Conservation (phyloP, 371 early-diverging fungal genomes). For the Mortierella sp. region DNA sequence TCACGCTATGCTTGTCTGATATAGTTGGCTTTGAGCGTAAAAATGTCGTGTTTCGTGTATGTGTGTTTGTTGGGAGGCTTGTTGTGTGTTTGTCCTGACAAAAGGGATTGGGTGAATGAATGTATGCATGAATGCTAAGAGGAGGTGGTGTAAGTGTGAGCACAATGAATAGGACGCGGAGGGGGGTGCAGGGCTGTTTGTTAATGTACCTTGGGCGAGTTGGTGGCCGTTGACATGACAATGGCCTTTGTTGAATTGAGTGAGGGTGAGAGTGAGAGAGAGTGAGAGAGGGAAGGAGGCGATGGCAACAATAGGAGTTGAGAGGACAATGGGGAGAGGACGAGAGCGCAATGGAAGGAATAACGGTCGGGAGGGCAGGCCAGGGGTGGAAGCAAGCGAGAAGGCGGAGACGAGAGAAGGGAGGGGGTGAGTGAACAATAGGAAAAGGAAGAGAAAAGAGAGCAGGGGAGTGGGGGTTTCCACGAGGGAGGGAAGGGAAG, state of each 20-base stretch:
- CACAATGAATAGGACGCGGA: neutral
- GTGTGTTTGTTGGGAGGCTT: neutral
- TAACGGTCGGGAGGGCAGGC: neutral
- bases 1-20: neutral
- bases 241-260: neutral
- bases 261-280: neutral
- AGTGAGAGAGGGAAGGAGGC: neutral
- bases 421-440: neutral
- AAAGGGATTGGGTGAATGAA: neutral
- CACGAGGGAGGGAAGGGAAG: neutral
- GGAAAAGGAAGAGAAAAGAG: neutral
- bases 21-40: neutral
- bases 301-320: too few relatives aligned
- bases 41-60: neutral
- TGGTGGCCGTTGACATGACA: conserved; percentile 6
- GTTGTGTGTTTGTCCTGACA: conserved; percentile 1
- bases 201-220: neutral
- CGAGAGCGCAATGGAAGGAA: neutral
- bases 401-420: neutral
- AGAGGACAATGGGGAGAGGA: too few relatives aligned
- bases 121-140: neutral
- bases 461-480: neutral
- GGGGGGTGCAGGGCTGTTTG: neutral
- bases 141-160: neutral
- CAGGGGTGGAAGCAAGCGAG: neutral